Conservation (phyloP, 176 grass and related monocot genomes). For the Oryza glaberrima region DNA sequence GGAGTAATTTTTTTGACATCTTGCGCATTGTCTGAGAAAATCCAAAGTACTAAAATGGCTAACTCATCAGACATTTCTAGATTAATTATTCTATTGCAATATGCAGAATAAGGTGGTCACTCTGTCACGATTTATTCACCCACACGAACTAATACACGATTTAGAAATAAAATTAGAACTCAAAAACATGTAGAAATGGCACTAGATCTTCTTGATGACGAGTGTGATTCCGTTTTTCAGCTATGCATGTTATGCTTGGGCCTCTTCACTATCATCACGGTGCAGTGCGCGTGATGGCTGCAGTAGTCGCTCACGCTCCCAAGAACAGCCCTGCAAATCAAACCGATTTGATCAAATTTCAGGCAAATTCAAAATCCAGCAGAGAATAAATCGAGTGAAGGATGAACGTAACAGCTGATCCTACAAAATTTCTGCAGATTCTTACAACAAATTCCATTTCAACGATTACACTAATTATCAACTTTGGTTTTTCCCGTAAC, state of each 20-base stretch:
- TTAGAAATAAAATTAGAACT: neutral
- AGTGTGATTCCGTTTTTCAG: neutral
- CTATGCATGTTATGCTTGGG: conserved; percentile 57
- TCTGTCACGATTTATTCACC: neutral
- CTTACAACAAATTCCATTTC: too few relatives aligned
- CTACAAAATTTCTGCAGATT: neutral
- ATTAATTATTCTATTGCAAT: too few relatives aligned
- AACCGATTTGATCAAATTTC: neutral
- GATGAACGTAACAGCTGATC: neutral
- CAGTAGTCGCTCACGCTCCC: conserved; percentile 96
- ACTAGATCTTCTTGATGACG: too few relatives aligned
- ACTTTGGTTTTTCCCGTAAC: neutral
- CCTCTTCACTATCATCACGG: conserved; percentile 83
- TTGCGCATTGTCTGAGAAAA: too few relatives aligned
- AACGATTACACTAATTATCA: neutral
- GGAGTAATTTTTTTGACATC: too few relatives aligned
- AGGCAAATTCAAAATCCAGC: neutral
- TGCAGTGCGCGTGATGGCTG: conserved; percentile 83
- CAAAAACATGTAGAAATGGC: neutral
- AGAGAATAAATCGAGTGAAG: neutral
- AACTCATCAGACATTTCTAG: neutral
- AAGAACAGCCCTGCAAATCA: conserved; percentile 63
- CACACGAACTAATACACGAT: neutral
- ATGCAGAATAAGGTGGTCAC: neutral
- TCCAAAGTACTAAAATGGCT: neutral